Base-by-base conservation (phyloP, 2,329 filamentous ascomycete genomes). In the Ceratocystis diversiconidia region DNA sequence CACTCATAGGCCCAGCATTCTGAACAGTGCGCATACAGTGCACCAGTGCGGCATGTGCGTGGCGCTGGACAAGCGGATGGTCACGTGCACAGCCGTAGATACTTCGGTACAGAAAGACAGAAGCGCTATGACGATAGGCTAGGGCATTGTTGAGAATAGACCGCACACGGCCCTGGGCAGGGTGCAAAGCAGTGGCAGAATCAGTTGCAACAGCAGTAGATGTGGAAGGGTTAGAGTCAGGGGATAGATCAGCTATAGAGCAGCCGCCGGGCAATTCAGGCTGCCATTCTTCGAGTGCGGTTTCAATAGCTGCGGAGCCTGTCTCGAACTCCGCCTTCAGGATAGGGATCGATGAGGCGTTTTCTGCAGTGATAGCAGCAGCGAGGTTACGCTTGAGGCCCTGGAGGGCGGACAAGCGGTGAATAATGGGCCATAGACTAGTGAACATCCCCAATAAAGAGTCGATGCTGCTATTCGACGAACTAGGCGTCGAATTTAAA, bases 341-440 rank as follows among this genome's bases (percentile, higher is more conserved):
- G 3, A 79, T 77, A 2, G 78, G 77, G 10, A 76, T 74, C 69
- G 80, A 79, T 36, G 77, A 76, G 2, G 73, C 67, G 65, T 79
- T 75, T 15, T 77, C 76, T 22, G 73, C 72, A 6, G 72, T 70
- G 19, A 77, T 73, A 5, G 81, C 80, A 4, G 71, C 72, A 65
- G 80, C 77, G 1, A 85, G 74, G 59, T 82, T 79, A 15, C 73
- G 75, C 69, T 83, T 84, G 15, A 83, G 75, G 1, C 78, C 77
- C 0, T 79, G 73, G 0, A 86, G 76, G 66, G 79, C 81, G 0
- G 82, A 84, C 1, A 86, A 76, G 8, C 80, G 80, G 70, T 86
- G 82, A 68, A 85, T 83, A 19, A 85, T 80, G 10, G 83, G 83
- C 83, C 83, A 86, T 0, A 86, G 73, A 2, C 82, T 82, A 1